Evolutionary conservation across 768 basidiomycete species (phyloP).

Genomic region (Phylloporus sp.): DNA sequence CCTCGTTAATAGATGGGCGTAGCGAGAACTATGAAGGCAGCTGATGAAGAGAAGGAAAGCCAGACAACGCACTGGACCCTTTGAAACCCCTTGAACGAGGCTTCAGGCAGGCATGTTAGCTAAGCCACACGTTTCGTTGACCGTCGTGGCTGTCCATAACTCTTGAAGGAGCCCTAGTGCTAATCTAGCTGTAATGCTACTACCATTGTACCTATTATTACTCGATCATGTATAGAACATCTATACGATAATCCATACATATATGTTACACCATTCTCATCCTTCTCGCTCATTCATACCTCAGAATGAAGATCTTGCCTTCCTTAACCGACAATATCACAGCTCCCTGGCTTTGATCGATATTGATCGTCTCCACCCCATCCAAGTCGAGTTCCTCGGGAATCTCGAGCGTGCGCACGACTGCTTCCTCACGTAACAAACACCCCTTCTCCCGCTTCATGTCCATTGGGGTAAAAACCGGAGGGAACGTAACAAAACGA

Average conservation of each 20-base stretch:
- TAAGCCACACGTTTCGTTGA: neutral
- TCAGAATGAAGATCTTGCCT: constrained; percentile 70
- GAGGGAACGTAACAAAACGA: constrained; percentile 69
- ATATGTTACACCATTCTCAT: neutral
- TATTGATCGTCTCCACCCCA: constrained; percentile 69
- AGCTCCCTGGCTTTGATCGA: constrained; percentile 73
- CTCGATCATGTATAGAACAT: neutral
- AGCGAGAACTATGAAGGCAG: neutral
- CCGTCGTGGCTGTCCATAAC: too few relatives aligned
- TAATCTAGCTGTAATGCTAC: neutral
- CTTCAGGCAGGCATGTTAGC: neutral
- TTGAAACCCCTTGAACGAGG: neutral
- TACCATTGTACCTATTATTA: neutral
- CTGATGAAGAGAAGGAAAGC: neutral
- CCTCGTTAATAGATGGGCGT: neutral
- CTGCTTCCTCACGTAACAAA: constrained; percentile 36
- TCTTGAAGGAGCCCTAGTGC: too few relatives aligned
- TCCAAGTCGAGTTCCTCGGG: constrained; percentile 64
- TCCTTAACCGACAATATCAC: constrained; percentile 64
- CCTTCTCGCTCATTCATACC: constrained; percentile 43
- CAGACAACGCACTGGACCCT: neutral
- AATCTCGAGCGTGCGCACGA: constrained; percentile 56
- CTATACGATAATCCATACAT: neutral
- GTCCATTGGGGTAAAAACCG: constrained; percentile 31
- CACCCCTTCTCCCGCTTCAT: constrained; percentile 17